Evolutionary conservation across 2,329 filamentous ascomycete genomes (phyloP), one percentile per base, ranked within the genome.

Genomic region (Fusarium foetens): DNA sequence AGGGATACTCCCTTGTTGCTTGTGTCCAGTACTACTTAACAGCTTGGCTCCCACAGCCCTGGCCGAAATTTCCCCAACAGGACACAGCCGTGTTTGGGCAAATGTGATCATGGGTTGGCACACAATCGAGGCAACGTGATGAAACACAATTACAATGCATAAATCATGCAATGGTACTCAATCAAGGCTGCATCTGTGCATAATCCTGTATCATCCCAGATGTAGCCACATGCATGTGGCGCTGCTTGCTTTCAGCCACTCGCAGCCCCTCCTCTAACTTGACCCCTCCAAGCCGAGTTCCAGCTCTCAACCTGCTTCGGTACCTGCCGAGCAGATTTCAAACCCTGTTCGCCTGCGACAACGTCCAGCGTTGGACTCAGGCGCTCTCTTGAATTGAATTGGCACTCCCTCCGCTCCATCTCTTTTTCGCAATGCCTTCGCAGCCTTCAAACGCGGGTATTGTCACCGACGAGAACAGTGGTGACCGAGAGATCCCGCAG

Each of bases 401-500:
- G 23, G 45, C 29, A 31, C 29, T 43, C 39, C n/a, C 27, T 25
- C 12, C 27, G 42, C 23, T 27, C 53, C 42, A 39, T 12, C 17
- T 48, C 31, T 29, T 27, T n/a, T 39, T 36, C 60, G 53, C 75
- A 74, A 86, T 86, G 87, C 84, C 86, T 69, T 84, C 82, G 63
- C 83, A 82, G 68, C 83, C 88, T 42, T 86, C 89, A 63, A 90
- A 88, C 55, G 86, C 93, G 43, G 93, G 93, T 75, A 95, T 95
- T 79, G 92, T 95, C 76, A 92, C 92, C 58, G 91, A 95, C 80
- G 88, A 91, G 55, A 81, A 82, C 71, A 93, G 90, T 75, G 97
- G 96, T 79, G 90, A 94, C 79, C 93, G 95, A 48, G 92, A 94
- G 76, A 98, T 99, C 64, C 96, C 96, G 31, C 89, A 95, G 46